Base-by-base conservation (phyloP, 2,329 filamentous ascomycete species). In the Coniochaeta sp. region DNA sequence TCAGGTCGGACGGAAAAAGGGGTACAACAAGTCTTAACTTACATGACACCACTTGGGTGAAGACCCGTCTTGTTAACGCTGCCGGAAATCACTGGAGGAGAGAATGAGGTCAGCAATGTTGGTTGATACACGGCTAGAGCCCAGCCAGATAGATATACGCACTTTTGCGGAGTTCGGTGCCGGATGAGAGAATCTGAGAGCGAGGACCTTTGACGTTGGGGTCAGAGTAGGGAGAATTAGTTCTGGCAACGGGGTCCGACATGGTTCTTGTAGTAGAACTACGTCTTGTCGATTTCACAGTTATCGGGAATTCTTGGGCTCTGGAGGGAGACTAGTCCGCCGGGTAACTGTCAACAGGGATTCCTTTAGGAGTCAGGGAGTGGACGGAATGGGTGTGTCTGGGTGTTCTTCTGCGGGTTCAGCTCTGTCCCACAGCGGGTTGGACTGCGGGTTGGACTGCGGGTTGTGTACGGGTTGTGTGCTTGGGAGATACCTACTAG, bases 1-100 rank as follows among this genome's bases (percentile, higher is more conserved):
- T 22, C 9, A 35, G 13, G 12, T 14, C 24, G 50, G 49, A 53
- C 30, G 50, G 51, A 42, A n/a, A 48, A 32, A 53, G 47, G 32
- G 46, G 60, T 50, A 55, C 49, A 42, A 52, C 30, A 48, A 32
- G 26, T n/a, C n/a, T 33, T 35, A 20, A 86, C 89, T 72, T 82
- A 95, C 89, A 87, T 79, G 61, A 96, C 87, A 85, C 91, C 91
- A 70, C 83, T 77, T 57, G 91, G 91, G 81, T 96, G 91, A 62
- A 96, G 86, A 64, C 83, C 83, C 64, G 91, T 96, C 78, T 91
- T 92, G 83, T 96, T 96, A 66, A 96, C 81, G 67, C 75, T 79
- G 64, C 71, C 77, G 65, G 69, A 63, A 69, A 78, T 71, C 78
- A 82, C 77, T 80, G 58, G 18, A 45, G 51, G 9, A 27, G 27